Conservation (phyloP, 176 grass and related monocot species). For the Tillandsia fasciculata region DNA sequence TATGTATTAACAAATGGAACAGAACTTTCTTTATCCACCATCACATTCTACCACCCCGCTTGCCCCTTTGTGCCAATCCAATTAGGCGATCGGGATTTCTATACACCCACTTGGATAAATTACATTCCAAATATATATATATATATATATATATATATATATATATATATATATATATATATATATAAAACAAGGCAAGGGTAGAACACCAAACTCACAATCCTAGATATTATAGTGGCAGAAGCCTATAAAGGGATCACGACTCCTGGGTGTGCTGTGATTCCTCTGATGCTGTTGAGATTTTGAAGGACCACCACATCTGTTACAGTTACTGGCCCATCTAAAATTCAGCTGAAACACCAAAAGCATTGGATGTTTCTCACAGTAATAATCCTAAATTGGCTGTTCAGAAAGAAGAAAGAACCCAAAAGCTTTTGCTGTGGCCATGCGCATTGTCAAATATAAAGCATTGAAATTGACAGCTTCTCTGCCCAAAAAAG, state of each 20-base stretch:
- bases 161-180: background rate
- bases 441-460: background rate
- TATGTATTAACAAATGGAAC: background rate
- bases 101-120: background rate
- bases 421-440: background rate
- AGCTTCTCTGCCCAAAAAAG: too few relatives aligned
- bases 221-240: background rate
- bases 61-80: background rate
- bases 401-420: background rate
- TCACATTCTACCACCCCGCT: background rate
- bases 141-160: background rate
- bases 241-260: background rate
- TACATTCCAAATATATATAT: background rate
- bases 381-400: background rate
- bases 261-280: background rate
- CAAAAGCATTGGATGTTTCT: background rate
- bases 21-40: background rate
- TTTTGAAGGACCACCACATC: background rate
- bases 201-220: background rate
- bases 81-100: background rate
- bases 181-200: background rate
- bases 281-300: background rate
- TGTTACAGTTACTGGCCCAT: background rate
- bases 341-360: background rate
- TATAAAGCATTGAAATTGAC: too few relatives aligned